A percentile compares a stretch with the other conserved stretches of the same genome.
These are phyloP conservation scores for Betula pendula DNA, from an alignment of 306 rosid species.

Conservation along the genomic window DNA sequence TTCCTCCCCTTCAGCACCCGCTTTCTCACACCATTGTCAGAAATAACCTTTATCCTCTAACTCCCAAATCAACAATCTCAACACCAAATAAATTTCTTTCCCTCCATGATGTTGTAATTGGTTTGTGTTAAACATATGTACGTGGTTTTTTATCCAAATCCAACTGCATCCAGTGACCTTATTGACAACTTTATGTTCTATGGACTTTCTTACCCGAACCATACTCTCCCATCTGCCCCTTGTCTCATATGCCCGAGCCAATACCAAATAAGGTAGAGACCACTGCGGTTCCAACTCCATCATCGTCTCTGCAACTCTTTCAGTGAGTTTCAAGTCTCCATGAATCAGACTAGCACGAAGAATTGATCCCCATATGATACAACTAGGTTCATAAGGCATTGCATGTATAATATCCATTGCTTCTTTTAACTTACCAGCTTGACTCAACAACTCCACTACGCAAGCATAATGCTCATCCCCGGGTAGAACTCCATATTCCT, in stretches of 20 bases:
- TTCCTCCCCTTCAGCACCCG: not conserved
- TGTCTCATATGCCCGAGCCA: slow-evolving; percentile 58
- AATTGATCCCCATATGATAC: slow-evolving; percentile 54
- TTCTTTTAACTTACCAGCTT: slow-evolving; percentile 62
- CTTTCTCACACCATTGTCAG: not conserved
- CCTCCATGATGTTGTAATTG: slow-evolving; percentile 62
- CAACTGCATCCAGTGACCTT: slow-evolving; percentile 57
- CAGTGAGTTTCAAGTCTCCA: slow-evolving; percentile 55
- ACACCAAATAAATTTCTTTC: slow-evolving; percentile 45
- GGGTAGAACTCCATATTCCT: slow-evolving; percentile 58
- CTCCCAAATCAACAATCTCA: slow-evolving; percentile 63
- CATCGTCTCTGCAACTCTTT: slow-evolving; percentile 60
- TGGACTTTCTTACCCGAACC: slow-evolving; percentile 56
- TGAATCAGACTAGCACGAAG: slow-evolving; percentile 47
- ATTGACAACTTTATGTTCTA: slow-evolving; percentile 37
- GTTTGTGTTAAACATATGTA: slow-evolving; percentile 55
- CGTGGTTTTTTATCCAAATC: slow-evolving; percentile 56
- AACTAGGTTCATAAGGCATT: slow-evolving; percentile 47
- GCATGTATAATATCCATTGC: slow-evolving; percentile 51
- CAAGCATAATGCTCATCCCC: slow-evolving; percentile 54
- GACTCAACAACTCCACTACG: slow-evolving; percentile 63
- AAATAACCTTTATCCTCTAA: slow-evolving; percentile 45
- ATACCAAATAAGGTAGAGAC: slow-evolving; percentile 57
- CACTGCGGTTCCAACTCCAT: slow-evolving; percentile 54
- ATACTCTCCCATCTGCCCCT: slow-evolving; percentile 78